Conservation (phyloP, 305 asterid species). For the Plantago coronopus region DNA sequence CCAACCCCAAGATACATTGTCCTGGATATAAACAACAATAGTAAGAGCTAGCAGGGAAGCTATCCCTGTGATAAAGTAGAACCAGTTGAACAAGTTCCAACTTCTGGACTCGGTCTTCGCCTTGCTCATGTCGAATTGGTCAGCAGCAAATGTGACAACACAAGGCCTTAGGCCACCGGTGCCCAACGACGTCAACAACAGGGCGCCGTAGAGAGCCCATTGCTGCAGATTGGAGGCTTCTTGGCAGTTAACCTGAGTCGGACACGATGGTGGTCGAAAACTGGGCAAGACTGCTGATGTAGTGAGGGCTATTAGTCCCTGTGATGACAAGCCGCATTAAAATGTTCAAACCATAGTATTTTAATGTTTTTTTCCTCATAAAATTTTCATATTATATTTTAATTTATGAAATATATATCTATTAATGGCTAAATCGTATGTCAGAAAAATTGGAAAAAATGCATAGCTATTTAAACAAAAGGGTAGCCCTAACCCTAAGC, state of each 20-base stretch:
- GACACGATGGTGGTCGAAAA: conserved; percentile 68
- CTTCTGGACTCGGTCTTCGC: conserved; percentile 36
- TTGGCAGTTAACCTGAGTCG: conserved; percentile 58
- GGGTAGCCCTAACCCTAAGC: too few relatives aligned
- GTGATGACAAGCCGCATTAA: too few relatives aligned
- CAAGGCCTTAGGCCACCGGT: conserved; percentile 76
- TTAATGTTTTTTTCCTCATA: too few relatives aligned
- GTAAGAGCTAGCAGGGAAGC: conserved; percentile 70
- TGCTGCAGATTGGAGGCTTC: conserved; percentile 61
- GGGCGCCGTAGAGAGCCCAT: conserved; percentile 53
- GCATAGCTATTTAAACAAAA: too few relatives aligned
- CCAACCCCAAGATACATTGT: conserved; percentile 78
- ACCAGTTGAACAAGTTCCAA: conserved; percentile 82
- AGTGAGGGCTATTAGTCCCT: conserved; percentile 67
- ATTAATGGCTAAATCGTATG: too few relatives aligned
- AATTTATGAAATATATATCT: too few relatives aligned
- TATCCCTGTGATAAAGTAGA: conserved; percentile 55
- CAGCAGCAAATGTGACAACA: conserved; percentile 72
- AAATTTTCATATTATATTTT: too few relatives aligned
- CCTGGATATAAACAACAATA: conserved; percentile 73
- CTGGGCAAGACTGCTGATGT: conserved; percentile 53
- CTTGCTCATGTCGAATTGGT: conserved; percentile 65
- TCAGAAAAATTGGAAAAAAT: too few relatives aligned
- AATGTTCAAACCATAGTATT: too few relatives aligned
- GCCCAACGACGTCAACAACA: conserved; percentile 58